phyloP scores from a whole-genome alignment of 2,329 filamentous ascomycete genomes.

The Botryotinia globosa region DNA sequence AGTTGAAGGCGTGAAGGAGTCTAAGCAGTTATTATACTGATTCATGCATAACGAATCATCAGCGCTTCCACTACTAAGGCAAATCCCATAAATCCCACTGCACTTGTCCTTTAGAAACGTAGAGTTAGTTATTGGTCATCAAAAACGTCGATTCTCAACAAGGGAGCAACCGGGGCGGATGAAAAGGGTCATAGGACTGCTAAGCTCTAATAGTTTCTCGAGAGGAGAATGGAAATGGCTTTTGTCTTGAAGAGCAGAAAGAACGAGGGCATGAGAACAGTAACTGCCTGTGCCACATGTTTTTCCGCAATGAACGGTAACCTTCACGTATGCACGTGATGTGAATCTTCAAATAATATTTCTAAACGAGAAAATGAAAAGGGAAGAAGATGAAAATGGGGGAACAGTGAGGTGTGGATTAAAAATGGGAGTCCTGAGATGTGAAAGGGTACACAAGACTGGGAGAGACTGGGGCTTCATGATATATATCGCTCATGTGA shows the following conservation, averaged over 20 bases:
- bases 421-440: background rate
- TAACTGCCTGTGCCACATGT: background rate
- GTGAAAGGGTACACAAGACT: background rate
- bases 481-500: no score
- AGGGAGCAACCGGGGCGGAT: no score
- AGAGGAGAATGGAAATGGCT: background rate
- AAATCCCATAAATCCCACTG: constrained; percentile 22
- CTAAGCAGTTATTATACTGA: constrained; percentile 26
- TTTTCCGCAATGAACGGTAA: background rate
- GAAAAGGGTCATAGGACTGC: background rate
- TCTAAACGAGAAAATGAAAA: no score
- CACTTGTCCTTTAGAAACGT: constrained; percentile 20
- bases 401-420: no score
- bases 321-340: background rate
- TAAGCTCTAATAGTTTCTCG: background rate
- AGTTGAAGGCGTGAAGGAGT: constrained; percentile 21
- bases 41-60: constrained; percentile 23
- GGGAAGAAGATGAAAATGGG: no score
- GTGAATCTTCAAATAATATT: background rate
- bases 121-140: background rate
- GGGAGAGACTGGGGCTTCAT: background rate
- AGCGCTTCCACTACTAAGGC: constrained; percentile 17
- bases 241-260: background rate
- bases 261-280: background rate
- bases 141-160: background rate